Conservation (phyloP, 495 filamentous ascomycete species). For the Opeltia flavorubescens region DNA sequence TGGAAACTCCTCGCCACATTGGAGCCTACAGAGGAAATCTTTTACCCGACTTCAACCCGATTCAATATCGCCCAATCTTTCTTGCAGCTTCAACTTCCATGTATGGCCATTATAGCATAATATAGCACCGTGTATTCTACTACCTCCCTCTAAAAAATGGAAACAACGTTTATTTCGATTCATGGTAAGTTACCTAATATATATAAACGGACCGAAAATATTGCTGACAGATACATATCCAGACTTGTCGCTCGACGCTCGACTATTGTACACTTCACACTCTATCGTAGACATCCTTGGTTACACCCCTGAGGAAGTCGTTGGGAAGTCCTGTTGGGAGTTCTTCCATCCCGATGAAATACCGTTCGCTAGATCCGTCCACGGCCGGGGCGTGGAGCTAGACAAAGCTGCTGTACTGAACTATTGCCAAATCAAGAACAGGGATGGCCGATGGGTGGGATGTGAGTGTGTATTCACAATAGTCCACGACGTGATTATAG, state of each 20-base stretch:
- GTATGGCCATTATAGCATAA: no score
- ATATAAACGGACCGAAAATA: conserved; percentile 6
- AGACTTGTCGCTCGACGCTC: conserved; percentile 67
- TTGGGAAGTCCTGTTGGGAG: conserved; percentile 67
- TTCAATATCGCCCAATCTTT: no score
- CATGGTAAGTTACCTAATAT: conserved; percentile 48
- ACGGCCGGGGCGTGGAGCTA: conserved; percentile 57
- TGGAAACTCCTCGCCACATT: not conserved
- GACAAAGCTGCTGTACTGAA: conserved; percentile 79
- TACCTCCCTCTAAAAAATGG: conserved; percentile 37
- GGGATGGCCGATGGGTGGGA: conserved; percentile 56
- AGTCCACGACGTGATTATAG: conserved; percentile 76
- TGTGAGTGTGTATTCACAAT: conserved; percentile 87
- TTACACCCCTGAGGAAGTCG: conserved; percentile 60
- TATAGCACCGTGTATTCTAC: not conserved
- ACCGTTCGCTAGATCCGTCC: conserved; percentile 57
- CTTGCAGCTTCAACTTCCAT: no score
- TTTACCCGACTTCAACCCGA: no score
- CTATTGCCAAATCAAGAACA: conserved; percentile 59
- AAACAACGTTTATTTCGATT: conserved; percentile 88
- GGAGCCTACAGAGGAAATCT: no score
- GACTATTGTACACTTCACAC: conserved; percentile 70
- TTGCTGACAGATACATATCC: conserved; percentile 6
- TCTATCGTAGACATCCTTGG: conserved; percentile 74
- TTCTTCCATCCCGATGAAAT: conserved; percentile 78